Conservation (phyloP, 2,329 filamentous ascomycete species). For the Fusarium transvaalense region DNA sequence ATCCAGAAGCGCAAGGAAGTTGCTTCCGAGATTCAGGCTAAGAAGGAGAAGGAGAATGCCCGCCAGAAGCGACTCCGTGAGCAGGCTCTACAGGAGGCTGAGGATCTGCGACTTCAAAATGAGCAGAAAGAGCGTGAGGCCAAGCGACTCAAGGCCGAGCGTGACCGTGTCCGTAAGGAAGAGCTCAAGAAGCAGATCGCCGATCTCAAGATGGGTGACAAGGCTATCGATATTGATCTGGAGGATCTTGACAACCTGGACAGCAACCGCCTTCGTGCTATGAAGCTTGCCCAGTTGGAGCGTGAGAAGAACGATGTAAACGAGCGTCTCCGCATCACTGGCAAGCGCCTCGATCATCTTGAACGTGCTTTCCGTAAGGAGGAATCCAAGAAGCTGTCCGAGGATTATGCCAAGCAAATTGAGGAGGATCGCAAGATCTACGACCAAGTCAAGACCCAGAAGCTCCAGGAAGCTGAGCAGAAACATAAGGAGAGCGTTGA, state of each 20-base stretch:
- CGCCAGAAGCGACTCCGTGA: constrained; percentile 87
- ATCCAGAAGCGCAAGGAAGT: constrained; percentile 98
- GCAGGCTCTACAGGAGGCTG: constrained; percentile 89
- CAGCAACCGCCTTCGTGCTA: constrained; percentile 87
- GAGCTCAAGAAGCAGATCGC: constrained; percentile 93
- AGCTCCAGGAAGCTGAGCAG: constrained; percentile 80
- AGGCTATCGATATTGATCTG: constrained; percentile 79
- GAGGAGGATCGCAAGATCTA: constrained; percentile 83
- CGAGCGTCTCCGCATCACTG: constrained; percentile 89
- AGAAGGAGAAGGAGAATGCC: constrained; percentile 92
- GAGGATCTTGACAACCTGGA: constrained; percentile 89
- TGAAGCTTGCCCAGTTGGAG: constrained; percentile 96
- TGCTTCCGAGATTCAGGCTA: constrained; percentile 87
- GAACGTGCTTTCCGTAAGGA: constrained; percentile 97
- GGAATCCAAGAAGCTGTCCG: constrained; percentile 89
- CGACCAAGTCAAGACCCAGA: constrained; percentile 81
- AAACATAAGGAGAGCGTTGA: constrained; percentile 95
- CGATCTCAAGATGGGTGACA: constrained; percentile 90
- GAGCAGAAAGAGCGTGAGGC: constrained; percentile 93
- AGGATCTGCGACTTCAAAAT: constrained; percentile 88
- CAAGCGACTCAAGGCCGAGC: constrained; percentile 86
- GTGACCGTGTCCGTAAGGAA: constrained; percentile 89
- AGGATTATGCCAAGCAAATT: constrained; percentile 87
- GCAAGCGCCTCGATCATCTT: constrained; percentile 95
- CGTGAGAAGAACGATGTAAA: constrained; percentile 98